Conservation (phyloP, 139 green algal genomes). For the Spirogloea muscicola region DNA sequence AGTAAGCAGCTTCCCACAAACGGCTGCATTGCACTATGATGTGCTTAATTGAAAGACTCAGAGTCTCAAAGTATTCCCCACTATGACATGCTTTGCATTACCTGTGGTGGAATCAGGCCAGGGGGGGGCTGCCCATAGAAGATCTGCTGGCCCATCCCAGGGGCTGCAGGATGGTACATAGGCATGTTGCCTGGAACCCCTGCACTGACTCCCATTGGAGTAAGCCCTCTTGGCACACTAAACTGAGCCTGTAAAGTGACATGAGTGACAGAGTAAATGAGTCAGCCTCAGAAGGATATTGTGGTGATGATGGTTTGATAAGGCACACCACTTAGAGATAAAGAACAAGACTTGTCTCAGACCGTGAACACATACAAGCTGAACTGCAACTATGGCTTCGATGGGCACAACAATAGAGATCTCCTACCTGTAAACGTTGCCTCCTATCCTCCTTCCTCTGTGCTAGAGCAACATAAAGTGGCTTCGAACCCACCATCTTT, state of each 20-base stretch:
- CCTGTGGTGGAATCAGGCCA: slow-evolving; percentile 26
- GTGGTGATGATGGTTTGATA: too few species aligned
- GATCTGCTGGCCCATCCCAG: slow-evolving; percentile 33
- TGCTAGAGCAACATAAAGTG: slow-evolving; percentile 61
- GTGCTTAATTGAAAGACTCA: slow-evolving; percentile 8
- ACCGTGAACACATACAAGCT: too few species aligned
- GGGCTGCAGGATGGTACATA: slow-evolving; percentile 29
- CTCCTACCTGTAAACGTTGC: slow-evolving; percentile 40
- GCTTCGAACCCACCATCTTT: slow-evolving; percentile 57
- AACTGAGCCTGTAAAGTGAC: slow-evolving; percentile 31
- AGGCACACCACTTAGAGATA: too few species aligned
- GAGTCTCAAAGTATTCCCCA: neutral
- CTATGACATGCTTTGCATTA: neutral
- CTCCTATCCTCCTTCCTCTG: slow-evolving; percentile 58
- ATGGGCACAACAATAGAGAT: neutral
- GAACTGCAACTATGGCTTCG: too few species aligned
- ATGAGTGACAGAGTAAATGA: too few species aligned
- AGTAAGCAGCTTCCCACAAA: neutral
- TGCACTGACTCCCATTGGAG: neutral
- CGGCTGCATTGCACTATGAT: neutral
- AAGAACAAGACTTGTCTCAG: too few species aligned
- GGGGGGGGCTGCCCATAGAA: slow-evolving; percentile 38
- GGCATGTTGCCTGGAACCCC: slow-evolving; percentile 8
- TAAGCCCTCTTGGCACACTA: neutral
- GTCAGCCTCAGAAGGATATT: too few species aligned